Base-by-base conservation (phyloP, 805 yeast species). In the Grigorovia jiainica region DNA sequence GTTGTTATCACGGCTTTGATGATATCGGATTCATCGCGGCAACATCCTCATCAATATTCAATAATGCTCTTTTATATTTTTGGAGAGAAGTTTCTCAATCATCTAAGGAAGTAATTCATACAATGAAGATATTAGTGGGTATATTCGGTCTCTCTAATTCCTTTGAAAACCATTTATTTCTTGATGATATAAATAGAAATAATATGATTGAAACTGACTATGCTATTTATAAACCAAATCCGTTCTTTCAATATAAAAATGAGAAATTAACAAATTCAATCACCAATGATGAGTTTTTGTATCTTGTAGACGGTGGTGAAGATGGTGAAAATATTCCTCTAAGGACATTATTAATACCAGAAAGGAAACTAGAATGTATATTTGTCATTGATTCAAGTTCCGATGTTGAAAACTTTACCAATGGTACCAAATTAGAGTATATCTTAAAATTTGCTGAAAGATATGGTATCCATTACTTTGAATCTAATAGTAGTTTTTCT, bases 301-400 rank as follows among this genome's bases (percentile, higher is more conserved):
- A 62, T 43, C 49, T 84, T 45, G 86, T 76, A 24, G 94, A 84
- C 55, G 94, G 94, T 34, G 94, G 92, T 25, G 86, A 79, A 57
- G 90, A 83, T 57, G 67, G 70, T 7, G 87, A 82, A 58, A 82
- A 82, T 52, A 67, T 84, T 15, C 92, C 94, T 0, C 58, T 80
- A 31, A 64, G 71, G 24, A 85, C 90, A 2, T 66, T 84, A 39
- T 52, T 82, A 21, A 82, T 79, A 49, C 74, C 76, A 5, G 72
- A 73, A 36, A 68, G 92, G 47, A 58, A 66, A 16, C 66, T 81
- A 17, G 92, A 84, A 55, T 66, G 78, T 11, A 64, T 83, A 7
- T 68, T 84, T 48, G 81, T 89, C 0, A 67, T 67, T 45, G 86
- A 81, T 52, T 62, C 72, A 47, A 58, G 82, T 4, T 68, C 80